Base-by-base conservation (phyloP, 768 basidiomycete genomes). In the Hemileccinum impolitum region DNA sequence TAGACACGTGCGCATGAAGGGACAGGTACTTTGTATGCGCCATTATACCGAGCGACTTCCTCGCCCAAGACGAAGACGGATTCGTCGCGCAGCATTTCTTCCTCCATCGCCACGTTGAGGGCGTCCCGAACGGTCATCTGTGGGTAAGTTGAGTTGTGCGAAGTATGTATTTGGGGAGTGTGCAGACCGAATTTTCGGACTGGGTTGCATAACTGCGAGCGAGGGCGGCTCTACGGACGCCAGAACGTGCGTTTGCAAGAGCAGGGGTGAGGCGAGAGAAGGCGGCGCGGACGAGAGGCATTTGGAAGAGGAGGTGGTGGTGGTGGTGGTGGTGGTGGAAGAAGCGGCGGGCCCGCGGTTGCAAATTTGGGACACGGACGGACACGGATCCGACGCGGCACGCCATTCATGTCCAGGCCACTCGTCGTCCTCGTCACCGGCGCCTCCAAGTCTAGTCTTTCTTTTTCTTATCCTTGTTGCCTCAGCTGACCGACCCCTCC, bases 71-170 rank as follows among this genome's bases (percentile, higher is more conserved):
- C 73, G 72, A 95, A 99, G 36, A 99, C 96, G 31, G 75, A 86
- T 68, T 94, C 90, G 70, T 99, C 96, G 39, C 92, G 85, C 60
- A 85, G 68, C 96, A 99, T 98, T 75, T 99, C 96, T 74, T 99
- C 96, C 75, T 97, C 96, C 90, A 99, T 94, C 25, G 96, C 96
- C 47, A 85, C 73, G 72, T 97, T 98, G 56, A 99, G 85, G 38
- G 96, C 96, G 48, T 99, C 96, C 65, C 96, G 91, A 54, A 96
- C 95, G 47, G 94, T 98, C 94, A 95, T 92, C 92, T 94, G 56
- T 28, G 47, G 34, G 23, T 18, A 26, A 41, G 31, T 43, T 53
- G 44, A 57, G 54, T 28, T 43, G 51, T 55, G 51, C 41, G 51
- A 59, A 55, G 54, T 57, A 44, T 49, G 51, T 54, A 48, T 14